Evolutionary conservation across 208 protist genomes (phyloP).

Genomic region (Porcisia deanei): DNA sequence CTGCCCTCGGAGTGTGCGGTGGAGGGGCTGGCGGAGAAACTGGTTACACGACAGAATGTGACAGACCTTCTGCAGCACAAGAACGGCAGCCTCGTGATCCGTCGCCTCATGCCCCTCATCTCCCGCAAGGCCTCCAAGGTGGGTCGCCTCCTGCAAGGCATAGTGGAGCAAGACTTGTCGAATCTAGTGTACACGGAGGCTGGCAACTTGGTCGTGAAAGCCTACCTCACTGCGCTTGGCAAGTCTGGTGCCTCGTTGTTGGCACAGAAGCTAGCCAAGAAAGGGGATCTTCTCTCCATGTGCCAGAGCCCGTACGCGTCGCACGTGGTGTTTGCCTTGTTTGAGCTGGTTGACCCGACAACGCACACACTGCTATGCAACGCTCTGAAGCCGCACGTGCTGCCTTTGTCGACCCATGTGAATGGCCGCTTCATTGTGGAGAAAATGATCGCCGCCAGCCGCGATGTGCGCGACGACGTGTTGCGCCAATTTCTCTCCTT

Average conservation of each 20-base stretch:
- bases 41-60: constrained; percentile 55
- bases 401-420: constrained; percentile 64
- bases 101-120: constrained; percentile 76
- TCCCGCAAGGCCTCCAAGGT: constrained; percentile 56
- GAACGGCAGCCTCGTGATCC: constrained; percentile 75
- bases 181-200: constrained; percentile 67
- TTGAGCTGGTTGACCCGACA: constrained; percentile 68
- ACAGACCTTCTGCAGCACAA: constrained; percentile 54
- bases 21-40: constrained; percentile 53
- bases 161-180: constrained; percentile 58
- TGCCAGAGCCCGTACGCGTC: constrained; percentile 67
- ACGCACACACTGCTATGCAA: constrained; percentile 75
- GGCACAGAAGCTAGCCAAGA: constrained; percentile 55
- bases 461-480: constrained; percentile 81
- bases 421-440: constrained; percentile 90
- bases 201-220: constrained; percentile 83
- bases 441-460: constrained; percentile 69
- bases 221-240: constrained; percentile 64
- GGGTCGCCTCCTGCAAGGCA: constrained; percentile 52
- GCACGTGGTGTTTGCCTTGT: constrained; percentile 78
- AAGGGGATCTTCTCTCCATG: constrained; percentile 64
- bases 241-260: constrained; percentile 46
- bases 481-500: constrained; percentile 68
- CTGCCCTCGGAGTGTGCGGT: constrained; percentile 35
- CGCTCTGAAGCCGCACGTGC: constrained; percentile 56